Conservation (phyloP, 2,329 filamentous ascomycete genomes). For the Pseudogymnoascus sp. region DNA sequence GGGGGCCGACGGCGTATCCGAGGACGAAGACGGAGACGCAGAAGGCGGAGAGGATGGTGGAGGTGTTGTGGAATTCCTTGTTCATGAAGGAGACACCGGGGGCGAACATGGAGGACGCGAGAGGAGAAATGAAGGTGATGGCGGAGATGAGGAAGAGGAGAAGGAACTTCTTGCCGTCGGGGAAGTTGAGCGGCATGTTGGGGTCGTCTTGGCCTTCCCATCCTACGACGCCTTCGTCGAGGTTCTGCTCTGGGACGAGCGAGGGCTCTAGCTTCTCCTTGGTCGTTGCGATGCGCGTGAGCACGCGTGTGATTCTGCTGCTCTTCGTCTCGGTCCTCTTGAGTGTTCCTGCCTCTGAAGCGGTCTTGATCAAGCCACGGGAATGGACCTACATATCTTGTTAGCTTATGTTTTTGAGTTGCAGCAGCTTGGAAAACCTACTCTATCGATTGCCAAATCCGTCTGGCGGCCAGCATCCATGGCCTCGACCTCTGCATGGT, state of each 20-base stretch:
- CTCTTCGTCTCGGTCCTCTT: conserved; percentile 17
- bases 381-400: not conserved
- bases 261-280: conserved; percentile 19
- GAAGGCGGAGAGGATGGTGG: conserved; percentile 19
- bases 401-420: not conserved
- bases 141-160: conserved; percentile 25
- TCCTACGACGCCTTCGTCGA: conserved; percentile 46
- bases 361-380: conserved; percentile 15
- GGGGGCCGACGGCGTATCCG: conserved; percentile 49
- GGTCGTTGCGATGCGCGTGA: conserved; percentile 22
- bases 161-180: conserved; percentile 24
- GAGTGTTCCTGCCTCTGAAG: conserved; percentile 16
- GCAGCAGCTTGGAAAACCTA: conserved; percentile 14
- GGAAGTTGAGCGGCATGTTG: conserved; percentile 48
- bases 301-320: conserved; percentile 9
- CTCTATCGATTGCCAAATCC: conserved; percentile 21
- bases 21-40: conserved; percentile 45
- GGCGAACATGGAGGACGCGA: conserved; percentile 38
- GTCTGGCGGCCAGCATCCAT: conserved; percentile 23
- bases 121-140: conserved; percentile 28
- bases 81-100: conserved; percentile 30
- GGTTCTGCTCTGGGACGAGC: conserved; percentile 38
- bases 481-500: conserved; percentile 23
- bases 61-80: conserved; percentile 20
- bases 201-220: conserved; percentile 54